phyloP scores from a whole-genome alignment of 441 rosid species.

The Corymbia citriodora region DNA sequence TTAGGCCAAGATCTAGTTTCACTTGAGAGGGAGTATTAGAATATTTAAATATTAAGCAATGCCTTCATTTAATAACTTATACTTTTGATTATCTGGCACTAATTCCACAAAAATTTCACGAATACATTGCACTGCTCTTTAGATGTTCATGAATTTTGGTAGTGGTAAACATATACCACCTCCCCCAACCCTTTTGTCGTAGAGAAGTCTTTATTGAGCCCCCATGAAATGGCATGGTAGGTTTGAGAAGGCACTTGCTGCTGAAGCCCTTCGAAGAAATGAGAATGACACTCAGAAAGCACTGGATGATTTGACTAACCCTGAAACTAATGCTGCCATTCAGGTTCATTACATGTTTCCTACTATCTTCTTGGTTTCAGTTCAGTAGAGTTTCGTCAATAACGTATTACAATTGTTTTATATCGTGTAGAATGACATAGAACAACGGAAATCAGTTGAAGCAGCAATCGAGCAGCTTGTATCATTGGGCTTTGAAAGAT shows the following conservation, averaged over 20 bases:
- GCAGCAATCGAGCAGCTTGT: constrained; percentile 53
- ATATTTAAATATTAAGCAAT: neutral
- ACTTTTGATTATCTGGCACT: neutral
- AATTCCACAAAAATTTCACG: neutral
- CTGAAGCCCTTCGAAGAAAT: constrained; percentile 79
- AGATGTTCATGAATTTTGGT: neutral
- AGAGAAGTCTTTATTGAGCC: neutral
- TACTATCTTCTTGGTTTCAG: neutral
- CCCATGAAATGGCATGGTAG: constrained; percentile 27
- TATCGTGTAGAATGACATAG: constrained; percentile 45
- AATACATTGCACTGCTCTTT: neutral
- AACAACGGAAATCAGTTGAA: constrained; percentile 23
- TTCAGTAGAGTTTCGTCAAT: neutral
- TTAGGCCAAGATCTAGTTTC: neutral
- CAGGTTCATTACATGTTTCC: constrained; percentile 35
- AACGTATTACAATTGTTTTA: neutral
- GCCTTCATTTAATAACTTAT: neutral
- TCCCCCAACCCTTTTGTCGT: neutral
- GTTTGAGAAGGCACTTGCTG: constrained; percentile 74
- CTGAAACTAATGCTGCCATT: constrained; percentile 48
- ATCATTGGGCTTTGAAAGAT: constrained; percentile 80
- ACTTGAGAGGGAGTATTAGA: neutral
- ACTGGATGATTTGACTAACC: constrained; percentile 78
- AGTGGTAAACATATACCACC: neutral
- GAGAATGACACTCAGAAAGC: constrained; percentile 74